Evolutionary conservation across 306 rosid species (phyloP), one percentile per base, ranked within the genome.

Genomic region (Herpetospermum pedunculosum): DNA sequence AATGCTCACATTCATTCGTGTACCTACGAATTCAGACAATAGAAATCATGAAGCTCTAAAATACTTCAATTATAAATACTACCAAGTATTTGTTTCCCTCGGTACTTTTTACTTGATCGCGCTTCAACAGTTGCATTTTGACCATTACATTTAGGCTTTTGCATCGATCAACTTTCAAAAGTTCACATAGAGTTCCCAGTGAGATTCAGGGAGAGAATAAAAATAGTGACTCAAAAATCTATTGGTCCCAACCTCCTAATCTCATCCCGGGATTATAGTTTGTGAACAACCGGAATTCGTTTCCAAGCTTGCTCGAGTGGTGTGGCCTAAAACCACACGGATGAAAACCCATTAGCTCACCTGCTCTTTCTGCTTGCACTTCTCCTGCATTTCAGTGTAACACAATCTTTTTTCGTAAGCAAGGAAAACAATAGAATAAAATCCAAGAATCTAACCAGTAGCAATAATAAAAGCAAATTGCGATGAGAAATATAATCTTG

Each of bases 311-410:
- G 85, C 87, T 88, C 6, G 89, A 72, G 78, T 90, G 98, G 60
- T 65, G 89, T 30, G 98, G 97, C 81, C 87, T 84, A 82, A 93
- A 93, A 23, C 85, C 87, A 81, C 96, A 93, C 29, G 97, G 96
- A 82, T 58, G 81, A 84, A 93, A 81, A 19, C 87, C 93, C 92
- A 92, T 72, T 52, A 90, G 83, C 88, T 90, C 90, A 44, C 92
- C 89, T 79, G 96, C 98, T 23, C 87, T 82, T 77, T 92, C 97
- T 76, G 57, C 87, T 91, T 90, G 97, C 80, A 92, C 96, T 71
- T 81, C 96, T 75, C 98, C 98, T 92, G 85, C 76, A n/a, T 5
- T 25, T 70, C 8, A 21, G 9, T n/a, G 38, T 29, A 34, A 2
- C 14, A 34, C 30, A 67, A 19, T 26, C 38, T 44, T 7, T 3